Evolutionary conservation across 1,284 basidiomycete species (phyloP).

Genomic region (Chiua sp.): DNA sequence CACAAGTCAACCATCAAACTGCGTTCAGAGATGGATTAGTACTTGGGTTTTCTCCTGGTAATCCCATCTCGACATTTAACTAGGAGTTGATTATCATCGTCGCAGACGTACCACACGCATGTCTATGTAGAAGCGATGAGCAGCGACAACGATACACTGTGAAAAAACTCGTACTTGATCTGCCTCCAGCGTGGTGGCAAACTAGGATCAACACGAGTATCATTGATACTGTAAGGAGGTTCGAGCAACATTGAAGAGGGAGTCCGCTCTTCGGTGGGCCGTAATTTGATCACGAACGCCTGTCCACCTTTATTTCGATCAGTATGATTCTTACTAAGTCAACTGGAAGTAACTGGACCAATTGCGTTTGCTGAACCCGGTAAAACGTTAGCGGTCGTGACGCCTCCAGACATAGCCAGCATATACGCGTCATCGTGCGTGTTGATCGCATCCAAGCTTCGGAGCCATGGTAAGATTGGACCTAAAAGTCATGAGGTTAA

Average conservation of each 20-base stretch:
- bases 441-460: slow-evolving; percentile 38
- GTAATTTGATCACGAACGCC: slow-evolving; percentile 60
- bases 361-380: slow-evolving; percentile 69
- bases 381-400: slow-evolving; percentile 72
- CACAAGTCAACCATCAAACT: neutral
- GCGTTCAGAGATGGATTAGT: neutral
- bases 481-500: slow-evolving; percentile 23
- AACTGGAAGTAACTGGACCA: slow-evolving; percentile 38
- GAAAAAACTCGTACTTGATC: slow-evolving; percentile 45
- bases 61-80: slow-evolving; percentile 4
- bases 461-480: slow-evolving; percentile 47
- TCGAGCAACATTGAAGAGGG: slow-evolving; percentile 55
- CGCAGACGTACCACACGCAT: slow-evolving; percentile 47
- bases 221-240: slow-evolving; percentile 48
- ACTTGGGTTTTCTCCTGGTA: slow-evolving; percentile 35
- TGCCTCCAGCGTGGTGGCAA: slow-evolving; percentile 53
- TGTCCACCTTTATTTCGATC: slow-evolving; percentile 46
- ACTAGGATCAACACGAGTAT: slow-evolving; percentile 35
- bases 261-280: slow-evolving; percentile 49
- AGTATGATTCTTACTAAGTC: slow-evolving; percentile 8
- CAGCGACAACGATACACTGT: neutral
- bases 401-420: slow-evolving; percentile 47
- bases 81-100: neutral
- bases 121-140: slow-evolving; percentile 36
- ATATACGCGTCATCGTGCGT: slow-evolving; percentile 39